Conservation (phyloP, 129 eudicot genomes). For the Lactuca sativa region DNA sequence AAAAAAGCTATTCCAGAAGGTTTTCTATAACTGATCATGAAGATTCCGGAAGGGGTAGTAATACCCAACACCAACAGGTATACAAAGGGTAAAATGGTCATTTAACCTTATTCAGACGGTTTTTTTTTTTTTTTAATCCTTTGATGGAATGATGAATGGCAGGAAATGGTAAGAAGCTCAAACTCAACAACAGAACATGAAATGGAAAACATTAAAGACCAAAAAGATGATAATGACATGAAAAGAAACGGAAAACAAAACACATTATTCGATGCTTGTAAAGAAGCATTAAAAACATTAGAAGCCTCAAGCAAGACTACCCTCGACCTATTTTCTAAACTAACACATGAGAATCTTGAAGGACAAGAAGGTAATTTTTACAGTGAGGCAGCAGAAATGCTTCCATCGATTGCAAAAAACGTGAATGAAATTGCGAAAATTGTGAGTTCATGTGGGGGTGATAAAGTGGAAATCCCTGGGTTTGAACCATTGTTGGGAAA, state of each 20-base stretch:
- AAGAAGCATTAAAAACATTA: slow-evolving; percentile 50
- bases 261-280: slow-evolving; percentile 38
- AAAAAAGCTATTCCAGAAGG: slow-evolving; percentile 44
- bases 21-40: slow-evolving; percentile 22
- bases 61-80: slow-evolving; percentile 36
- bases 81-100: not conserved
- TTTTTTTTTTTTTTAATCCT: too few species aligned
- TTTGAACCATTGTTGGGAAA: slow-evolving; percentile 48
- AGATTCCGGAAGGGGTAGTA: slow-evolving; percentile 28
- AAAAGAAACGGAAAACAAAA: slow-evolving; percentile 18
- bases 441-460: slow-evolving; percentile 27
- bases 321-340: slow-evolving; percentile 40
- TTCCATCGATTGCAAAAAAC: slow-evolving; percentile 51
- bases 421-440: slow-evolving; percentile 45
- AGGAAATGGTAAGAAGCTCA: slow-evolving; percentile 26
- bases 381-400: slow-evolving; percentile 48
- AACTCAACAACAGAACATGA: slow-evolving; percentile 23
- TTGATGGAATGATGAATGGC: not conserved
- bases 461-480: slow-evolving; percentile 27
- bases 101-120: too few species aligned
- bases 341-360: slow-evolving; percentile 26
- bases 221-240: slow-evolving; percentile 25
- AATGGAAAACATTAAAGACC: slow-evolving; percentile 12
- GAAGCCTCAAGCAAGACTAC: slow-evolving; percentile 54
- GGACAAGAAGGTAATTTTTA: slow-evolving; percentile 42